Percentiles rank a stretch among this genome's conserved stretches.
phyloP scores from a whole-genome alignment of 768 basidiomycete genomes.

The Ephemerocybe angulata region DNA sequence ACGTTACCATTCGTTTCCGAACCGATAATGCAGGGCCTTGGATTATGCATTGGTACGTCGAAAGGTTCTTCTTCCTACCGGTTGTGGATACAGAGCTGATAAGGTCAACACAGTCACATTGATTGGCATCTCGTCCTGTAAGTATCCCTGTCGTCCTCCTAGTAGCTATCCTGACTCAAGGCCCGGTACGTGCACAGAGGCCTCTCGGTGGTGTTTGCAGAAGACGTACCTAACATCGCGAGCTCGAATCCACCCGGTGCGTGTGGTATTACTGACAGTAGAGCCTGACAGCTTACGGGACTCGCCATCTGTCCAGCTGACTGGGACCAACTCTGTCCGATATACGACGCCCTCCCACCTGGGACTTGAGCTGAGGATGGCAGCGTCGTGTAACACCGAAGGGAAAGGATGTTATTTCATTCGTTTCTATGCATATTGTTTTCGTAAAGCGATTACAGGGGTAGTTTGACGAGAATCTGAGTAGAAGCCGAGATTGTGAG shows the following conservation, averaged over 20 bases:
- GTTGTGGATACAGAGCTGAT: too few species aligned
- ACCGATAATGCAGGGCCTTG: conserved; percentile 51
- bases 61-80: not conserved
- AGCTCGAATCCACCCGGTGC: conserved; percentile 16
- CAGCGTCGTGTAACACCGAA: not conserved
- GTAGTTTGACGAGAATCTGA: too few species aligned
- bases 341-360: conserved; percentile 15
- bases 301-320: conserved; percentile 8
- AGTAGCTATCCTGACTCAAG: too few species aligned
- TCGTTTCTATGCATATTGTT: too few species aligned
- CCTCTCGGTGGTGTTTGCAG: conserved; percentile 32
- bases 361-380: not conserved
- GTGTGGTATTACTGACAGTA: not conserved
- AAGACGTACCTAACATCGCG: conserved; percentile 17
- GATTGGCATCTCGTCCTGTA: conserved; percentile 36
- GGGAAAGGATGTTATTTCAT: too few species aligned
- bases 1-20: conserved; percentile 50
- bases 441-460: too few species aligned
- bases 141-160: too few species aligned
- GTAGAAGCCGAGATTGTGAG: too few species aligned
- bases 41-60: conserved; percentile 37
- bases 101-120: conserved; percentile 30
- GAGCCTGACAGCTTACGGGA: not conserved
- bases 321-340: conserved; percentile 23
- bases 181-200: conserved; percentile 26